phyloP scores from a whole-genome alignment of 495 filamentous ascomycete species.

The Hyaloscypha bicolor region DNA sequence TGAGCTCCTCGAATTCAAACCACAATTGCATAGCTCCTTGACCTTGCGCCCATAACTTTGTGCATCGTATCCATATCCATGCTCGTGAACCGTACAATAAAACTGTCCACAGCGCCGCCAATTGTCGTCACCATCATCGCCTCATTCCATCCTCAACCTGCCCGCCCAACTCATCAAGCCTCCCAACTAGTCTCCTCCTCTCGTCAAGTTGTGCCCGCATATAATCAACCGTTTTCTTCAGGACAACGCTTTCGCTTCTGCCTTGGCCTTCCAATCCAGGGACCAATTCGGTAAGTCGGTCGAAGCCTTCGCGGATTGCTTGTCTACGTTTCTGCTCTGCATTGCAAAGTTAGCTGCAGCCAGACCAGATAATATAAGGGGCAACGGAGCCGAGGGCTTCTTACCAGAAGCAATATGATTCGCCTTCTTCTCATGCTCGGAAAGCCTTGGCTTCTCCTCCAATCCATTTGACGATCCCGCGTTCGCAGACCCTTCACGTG shows the following conservation, averaged over 20 bases:
- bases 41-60: background rate
- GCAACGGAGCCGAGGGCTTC: background rate
- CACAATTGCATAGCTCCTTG: background rate
- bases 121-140: background rate
- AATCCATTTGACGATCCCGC: slow-evolving; percentile 28
- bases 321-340: slow-evolving; percentile 85
- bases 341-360: background rate
- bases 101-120: background rate
- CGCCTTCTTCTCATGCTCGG: slow-evolving; percentile 84
- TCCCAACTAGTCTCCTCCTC: slow-evolving; percentile 62
- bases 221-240: slow-evolving; percentile 74
- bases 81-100: background rate
- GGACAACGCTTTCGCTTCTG: slow-evolving; percentile 80
- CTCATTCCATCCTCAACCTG: slow-evolving; percentile 49
- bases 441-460: slow-evolving; percentile 73
- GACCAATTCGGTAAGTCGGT: slow-evolving; percentile 78
- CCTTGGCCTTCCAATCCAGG: slow-evolving; percentile 83
- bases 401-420: slow-evolving; percentile 81
- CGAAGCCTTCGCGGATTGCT: slow-evolving; percentile 85
- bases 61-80: background rate
- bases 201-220: slow-evolving; percentile 66
- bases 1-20: background rate
- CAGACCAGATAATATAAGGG: background rate
- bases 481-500: slow-evolving; percentile 34
- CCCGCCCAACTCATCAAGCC: slow-evolving; percentile 62